Conservation (phyloP, 441 rosid species). For the Raphanus hybrid region DNA sequence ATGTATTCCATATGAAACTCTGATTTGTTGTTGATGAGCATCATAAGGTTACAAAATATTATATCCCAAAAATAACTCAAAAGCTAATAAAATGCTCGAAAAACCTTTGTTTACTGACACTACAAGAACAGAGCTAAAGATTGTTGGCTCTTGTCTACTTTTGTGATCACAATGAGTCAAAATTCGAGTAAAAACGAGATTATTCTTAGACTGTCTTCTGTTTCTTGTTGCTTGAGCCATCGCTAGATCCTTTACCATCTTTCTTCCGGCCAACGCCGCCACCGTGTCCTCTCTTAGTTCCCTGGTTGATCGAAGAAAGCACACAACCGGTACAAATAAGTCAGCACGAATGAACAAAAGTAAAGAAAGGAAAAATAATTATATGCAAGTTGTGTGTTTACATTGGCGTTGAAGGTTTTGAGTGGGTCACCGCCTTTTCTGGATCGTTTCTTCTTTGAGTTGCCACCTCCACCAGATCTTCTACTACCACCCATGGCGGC, state of each 20-base stretch:
- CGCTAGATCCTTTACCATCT: conserved; percentile 33
- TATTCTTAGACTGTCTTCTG: too few species aligned
- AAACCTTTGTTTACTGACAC: background rate
- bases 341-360: conserved; percentile 22
- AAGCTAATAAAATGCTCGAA: background rate
- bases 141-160: background rate
- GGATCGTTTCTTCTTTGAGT: conserved; percentile 50
- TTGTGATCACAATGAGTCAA: conserved; percentile 30
- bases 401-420: conserved; percentile 72
- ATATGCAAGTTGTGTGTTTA: conserved; percentile 39
- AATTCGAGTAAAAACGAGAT: too few species aligned
- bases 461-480: conserved; percentile 29
- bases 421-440: conserved; percentile 72
- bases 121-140: background rate
- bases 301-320: conserved; percentile 25
- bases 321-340: background rate
- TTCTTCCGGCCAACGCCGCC: conserved; percentile 40
- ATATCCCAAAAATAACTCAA: background rate
- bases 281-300: conserved; percentile 39
- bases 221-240: conserved; percentile 33
- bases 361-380: too few species aligned
- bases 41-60: too few species aligned
- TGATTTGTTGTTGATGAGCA: background rate
- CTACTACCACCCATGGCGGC: conserved; percentile 81
- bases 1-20: too few species aligned